Base-by-base conservation (phyloP, 2,329 filamentous ascomycete genomes). In the Clarireedia hainanense region DNA sequence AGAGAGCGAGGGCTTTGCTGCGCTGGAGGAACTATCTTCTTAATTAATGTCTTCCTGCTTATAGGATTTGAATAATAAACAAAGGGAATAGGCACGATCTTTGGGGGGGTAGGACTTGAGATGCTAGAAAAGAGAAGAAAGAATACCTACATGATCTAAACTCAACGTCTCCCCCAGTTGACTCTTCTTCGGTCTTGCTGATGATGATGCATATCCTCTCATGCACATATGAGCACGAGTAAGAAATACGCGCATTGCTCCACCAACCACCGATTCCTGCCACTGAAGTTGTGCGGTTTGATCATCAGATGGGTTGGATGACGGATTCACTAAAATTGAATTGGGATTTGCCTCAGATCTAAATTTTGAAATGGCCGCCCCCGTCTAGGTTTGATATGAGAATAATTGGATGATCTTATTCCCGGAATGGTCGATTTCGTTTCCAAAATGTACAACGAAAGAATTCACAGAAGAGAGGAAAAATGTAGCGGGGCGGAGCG, bases 21-120 rank as follows among this genome's bases (percentile, higher is more conserved):
- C 83, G 73, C 64, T 84, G 80, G 50, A 86, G 72, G 57, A 85
- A 86, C 81, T 64, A 30, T 30, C 23, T 7, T 27, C 4, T 37
- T 6, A 1, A 27, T 12, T 39, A 24, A 14, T 14, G 27, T 1
- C n/a, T 10, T 12, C 24, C 12, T 7, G 23, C 6, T 20, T 24
- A 7, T 26, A 14, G 20, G 39, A 12, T 42, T 27, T 30, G 37
- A 15, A 23, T 2, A 37, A 47, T 14, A 20, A 37, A 17, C 9
- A 4, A 39, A 24, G 24, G 47, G 40, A 6, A 23, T 14, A 36
- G 15, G n/a, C 27, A 50, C 15, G 17, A 12, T 37, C 39, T 23
- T 20, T 3, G 2, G 12, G 24, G 10, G 30, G 2, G 17, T 34
- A 10, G 1, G 10, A 34, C 12, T 12, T 34, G 30, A 12, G 3